Conservation (phyloP, 73 alveolate genomes). For the Uronychia setigera region DNA sequence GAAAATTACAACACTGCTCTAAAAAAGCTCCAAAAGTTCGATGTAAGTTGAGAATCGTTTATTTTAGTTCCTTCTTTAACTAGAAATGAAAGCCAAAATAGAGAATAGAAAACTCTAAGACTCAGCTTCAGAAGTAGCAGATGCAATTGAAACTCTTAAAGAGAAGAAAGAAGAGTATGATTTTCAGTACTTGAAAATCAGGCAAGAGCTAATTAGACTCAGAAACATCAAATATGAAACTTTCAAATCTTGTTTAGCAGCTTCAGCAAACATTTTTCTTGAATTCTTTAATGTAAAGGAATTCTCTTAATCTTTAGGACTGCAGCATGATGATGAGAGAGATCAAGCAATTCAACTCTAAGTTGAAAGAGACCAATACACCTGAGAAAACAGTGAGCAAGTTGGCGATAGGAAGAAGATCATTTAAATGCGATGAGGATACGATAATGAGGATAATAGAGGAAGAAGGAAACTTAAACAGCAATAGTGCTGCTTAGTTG, state of each 20-base stretch:
- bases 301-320: background rate
- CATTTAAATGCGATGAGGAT: background rate
- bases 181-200: background rate
- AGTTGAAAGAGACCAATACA: background rate
- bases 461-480: conserved; percentile 1
- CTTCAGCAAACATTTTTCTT: background rate
- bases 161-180: background rate
- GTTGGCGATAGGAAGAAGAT: background rate
- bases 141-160: background rate
- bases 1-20: background rate
- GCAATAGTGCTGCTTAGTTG: no score
- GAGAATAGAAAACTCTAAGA: background rate
- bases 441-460: background rate
- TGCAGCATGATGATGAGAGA: background rate
- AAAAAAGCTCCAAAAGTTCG: background rate
- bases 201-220: background rate
- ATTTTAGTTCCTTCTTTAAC: background rate
- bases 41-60: background rate
- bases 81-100: background rate
- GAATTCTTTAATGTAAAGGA: background rate
- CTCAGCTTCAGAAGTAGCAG: background rate
- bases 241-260: background rate
- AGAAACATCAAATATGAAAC: background rate
- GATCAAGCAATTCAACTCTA: background rate
- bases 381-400: background rate